Evolutionary conservation across 2,329 filamentous ascomycete species (phyloP).

Genomic region (Verticillium alfalfae): DNA sequence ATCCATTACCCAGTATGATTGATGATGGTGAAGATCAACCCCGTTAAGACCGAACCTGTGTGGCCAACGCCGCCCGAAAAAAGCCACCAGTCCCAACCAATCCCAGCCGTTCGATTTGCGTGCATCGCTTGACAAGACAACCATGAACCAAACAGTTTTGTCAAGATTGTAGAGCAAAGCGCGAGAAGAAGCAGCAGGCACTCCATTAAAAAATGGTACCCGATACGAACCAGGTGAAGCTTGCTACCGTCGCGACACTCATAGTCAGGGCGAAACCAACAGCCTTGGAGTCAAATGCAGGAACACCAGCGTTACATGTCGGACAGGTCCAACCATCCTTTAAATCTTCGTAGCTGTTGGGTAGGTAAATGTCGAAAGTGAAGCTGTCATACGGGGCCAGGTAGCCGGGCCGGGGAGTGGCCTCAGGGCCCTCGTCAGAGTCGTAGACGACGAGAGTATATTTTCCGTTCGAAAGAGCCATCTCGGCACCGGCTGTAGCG

Average conservation of each 20-base stretch:
- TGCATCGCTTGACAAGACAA: neutral
- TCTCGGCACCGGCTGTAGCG: slow-evolving; percentile 30
- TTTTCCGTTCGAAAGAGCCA: slow-evolving; percentile 44
- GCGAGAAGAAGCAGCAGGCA: neutral
- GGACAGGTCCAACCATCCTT: slow-evolving; percentile 47
- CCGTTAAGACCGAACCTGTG: neutral
- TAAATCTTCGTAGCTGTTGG: slow-evolving; percentile 44
- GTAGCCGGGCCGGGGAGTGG: slow-evolving; percentile 50
- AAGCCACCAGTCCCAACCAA: neutral
- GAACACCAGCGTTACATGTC: slow-evolving; percentile 49
- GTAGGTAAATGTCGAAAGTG: slow-evolving; percentile 53
- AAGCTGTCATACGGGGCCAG: slow-evolving; percentile 42
- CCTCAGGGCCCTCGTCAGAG: slow-evolving; percentile 43
- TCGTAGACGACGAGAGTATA: slow-evolving; percentile 61
- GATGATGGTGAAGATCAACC: neutral
- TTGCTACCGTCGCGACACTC: slow-evolving; percentile 49
- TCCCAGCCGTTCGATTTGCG: neutral
- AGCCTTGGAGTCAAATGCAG: slow-evolving; percentile 39
- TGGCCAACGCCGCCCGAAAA: neutral
- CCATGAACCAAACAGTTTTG: neutral
- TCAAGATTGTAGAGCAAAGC: neutral
- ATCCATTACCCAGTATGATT: neutral
- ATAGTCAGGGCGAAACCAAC: slow-evolving; percentile 47
- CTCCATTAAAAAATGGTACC: slow-evolving; percentile 18
- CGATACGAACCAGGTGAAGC: slow-evolving; percentile 59